phyloP scores from a whole-genome alignment of 2,329 filamentous ascomycete species.

The Ceratocystis smalleyi region DNA sequence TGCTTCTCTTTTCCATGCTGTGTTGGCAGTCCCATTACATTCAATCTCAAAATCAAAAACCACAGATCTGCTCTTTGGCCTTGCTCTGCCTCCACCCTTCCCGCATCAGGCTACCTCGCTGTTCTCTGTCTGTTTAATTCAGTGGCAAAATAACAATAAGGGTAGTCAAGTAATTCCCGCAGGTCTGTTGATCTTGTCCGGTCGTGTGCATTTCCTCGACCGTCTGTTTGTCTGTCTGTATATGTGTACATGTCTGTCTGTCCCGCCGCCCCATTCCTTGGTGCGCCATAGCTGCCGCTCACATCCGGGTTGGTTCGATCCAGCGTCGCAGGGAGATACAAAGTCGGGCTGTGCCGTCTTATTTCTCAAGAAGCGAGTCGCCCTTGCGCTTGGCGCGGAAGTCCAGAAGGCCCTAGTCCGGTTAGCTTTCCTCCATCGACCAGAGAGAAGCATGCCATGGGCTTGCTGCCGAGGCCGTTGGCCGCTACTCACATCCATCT shows the following conservation, averaged over 20 bases:
- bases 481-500: constrained; percentile 60
- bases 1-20: neutral
- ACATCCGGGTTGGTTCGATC: neutral
- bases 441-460: neutral
- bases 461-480: too few relatives aligned
- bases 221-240: constrained; percentile 7
- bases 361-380: constrained; percentile 72
- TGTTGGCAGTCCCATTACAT: too few relatives aligned
- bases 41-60: too few relatives aligned
- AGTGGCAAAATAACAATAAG: neutral
- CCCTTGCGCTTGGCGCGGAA: constrained; percentile 77
- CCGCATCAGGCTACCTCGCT: neutral
- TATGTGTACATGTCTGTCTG: neutral
- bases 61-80: neutral
- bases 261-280: neutral
- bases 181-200: constrained; percentile 1
- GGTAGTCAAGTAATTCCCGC: constrained; percentile 1
- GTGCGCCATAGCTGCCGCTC: neutral
- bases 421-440: neutral
- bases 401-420: constrained; percentile 62
- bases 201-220: neutral
- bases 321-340: neutral
- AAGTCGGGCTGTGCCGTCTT: constrained; percentile 19
- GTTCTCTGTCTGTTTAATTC: neutral
- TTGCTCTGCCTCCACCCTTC: neutral